phyloP scores from a whole-genome alignment of 495 filamentous ascomycete genomes.

The Penicillium silybi region DNA sequence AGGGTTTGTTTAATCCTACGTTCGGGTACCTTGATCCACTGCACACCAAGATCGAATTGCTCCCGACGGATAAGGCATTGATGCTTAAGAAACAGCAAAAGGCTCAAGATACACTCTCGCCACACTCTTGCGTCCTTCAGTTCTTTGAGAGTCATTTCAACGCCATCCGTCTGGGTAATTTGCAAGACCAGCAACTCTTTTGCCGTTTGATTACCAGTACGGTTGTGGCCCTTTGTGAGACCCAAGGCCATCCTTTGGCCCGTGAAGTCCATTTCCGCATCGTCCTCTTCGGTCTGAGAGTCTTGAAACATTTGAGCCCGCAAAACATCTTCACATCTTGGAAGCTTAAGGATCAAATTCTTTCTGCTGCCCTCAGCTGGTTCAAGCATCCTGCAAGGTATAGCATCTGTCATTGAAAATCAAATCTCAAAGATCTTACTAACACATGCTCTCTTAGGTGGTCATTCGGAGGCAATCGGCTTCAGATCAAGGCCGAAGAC shows the following conservation, averaged over 20 bases:
- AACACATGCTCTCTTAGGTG: slow-evolving; percentile 45
- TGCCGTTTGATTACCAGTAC: slow-evolving; percentile 73
- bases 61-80: slow-evolving; percentile 79
- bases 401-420: background rate
- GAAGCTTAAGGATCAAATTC: slow-evolving; percentile 79
- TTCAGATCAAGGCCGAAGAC: slow-evolving; percentile 91
- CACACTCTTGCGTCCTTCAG: slow-evolving; percentile 80
- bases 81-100: slow-evolving; percentile 69
- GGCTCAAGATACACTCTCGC: slow-evolving; percentile 74
- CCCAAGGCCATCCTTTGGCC: slow-evolving; percentile 76
- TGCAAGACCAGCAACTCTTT: slow-evolving; percentile 75
- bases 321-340: slow-evolving; percentile 57
- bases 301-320: slow-evolving; percentile 65
- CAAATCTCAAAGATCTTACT: slow-evolving; percentile 4
- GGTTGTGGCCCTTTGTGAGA: slow-evolving; percentile 62
- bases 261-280: slow-evolving; percentile 89
- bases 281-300: slow-evolving; percentile 72
- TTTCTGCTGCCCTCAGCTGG: slow-evolving; percentile 84
- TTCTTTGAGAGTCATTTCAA: slow-evolving; percentile 93
- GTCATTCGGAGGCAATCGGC: slow-evolving; percentile 91
- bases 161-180: slow-evolving; percentile 75
- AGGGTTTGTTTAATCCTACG: slow-evolving; percentile 74
- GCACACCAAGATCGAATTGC: slow-evolving; percentile 85
- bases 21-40: slow-evolving; percentile 84
- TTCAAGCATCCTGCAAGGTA: slow-evolving; percentile 73